These are phyloP conservation scores for Boletus vermiculosoides DNA, from an alignment of 768 basidiomycete species.

Conservation along the genomic window DNA sequence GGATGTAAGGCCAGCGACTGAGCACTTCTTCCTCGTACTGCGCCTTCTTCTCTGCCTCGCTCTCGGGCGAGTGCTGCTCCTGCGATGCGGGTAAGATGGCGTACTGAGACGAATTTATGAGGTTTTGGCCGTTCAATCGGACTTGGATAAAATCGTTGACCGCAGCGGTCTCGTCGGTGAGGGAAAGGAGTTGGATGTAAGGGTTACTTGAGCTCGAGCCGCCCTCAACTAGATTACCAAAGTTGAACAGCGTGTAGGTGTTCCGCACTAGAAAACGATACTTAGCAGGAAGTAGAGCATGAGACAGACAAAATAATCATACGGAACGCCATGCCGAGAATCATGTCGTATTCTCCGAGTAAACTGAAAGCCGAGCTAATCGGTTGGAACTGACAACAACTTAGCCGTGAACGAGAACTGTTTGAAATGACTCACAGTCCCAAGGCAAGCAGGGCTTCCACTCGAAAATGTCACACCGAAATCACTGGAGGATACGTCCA, in stretches of 20 bases:
- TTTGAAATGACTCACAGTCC: constrained; percentile 49
- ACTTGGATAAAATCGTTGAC: constrained; percentile 63
- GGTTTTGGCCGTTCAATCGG: constrained; percentile 60
- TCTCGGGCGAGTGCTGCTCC: constrained; percentile 61
- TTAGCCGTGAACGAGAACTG: constrained; percentile 4
- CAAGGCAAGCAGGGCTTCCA: constrained; percentile 62
- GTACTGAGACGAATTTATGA: constrained; percentile 52
- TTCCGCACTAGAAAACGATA: constrained; percentile 60
- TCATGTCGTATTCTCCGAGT: constrained; percentile 77
- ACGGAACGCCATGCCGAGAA: constrained; percentile 81
- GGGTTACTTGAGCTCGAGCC: constrained; percentile 51
- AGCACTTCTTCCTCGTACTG: constrained; percentile 60
- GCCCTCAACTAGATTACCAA: constrained; percentile 62
- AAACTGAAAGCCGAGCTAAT: constrained; percentile 78
- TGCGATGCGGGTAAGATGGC: constrained; percentile 59
- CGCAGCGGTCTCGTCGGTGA: constrained; percentile 52
- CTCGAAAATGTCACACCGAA: constrained; percentile 41
- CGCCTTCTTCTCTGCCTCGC: constrained; percentile 64
- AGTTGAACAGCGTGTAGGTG: constrained; percentile 68
- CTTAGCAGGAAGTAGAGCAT: constrained; percentile 4
- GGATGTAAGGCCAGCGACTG: constrained; percentile 74
- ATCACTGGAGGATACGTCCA: constrained; percentile 64
- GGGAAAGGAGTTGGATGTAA: constrained; percentile 66
- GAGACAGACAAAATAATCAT: constrained; percentile 26
- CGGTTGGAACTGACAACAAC: constrained; percentile 66